Base-by-base conservation (phyloP, 371 early-diverging fungal genomes). In the Polyrhizophydium stewartii region DNA sequence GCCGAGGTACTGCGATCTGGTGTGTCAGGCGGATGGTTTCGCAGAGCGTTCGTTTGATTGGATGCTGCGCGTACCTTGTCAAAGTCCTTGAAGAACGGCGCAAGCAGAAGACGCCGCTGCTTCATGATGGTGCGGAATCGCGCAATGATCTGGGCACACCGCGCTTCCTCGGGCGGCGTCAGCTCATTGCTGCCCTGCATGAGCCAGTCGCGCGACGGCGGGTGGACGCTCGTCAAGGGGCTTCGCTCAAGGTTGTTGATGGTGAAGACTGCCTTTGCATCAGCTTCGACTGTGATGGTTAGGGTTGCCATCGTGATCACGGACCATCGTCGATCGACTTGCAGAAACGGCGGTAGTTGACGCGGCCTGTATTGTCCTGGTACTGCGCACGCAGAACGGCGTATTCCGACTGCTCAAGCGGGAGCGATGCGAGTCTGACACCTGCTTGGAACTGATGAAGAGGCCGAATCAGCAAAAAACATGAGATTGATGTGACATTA, bases 31-130 rank as follows among this genome's bases (percentile, higher is more conserved):
- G 19, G 40, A 40, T 40, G 40, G 40, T 40, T 40, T 40, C 19
- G 40, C 40, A 40, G 19, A 40, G 40, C 40, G 19, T 40, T 40
- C 40, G 40, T 12, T 40, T 10, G 19, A 12, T 12, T 40, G 10
- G 10, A 10, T 40, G 19, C 12, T 19, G 19, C 3, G 5, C 32
- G 31, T 38, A 70, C 74, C 63, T 61, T 66, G 56, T 77, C 78
- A 66, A 72, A 77, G 56, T 78, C 76, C 41, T 74, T 67, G 62
- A 78, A 78, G 52, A 66, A 71, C 2, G 79, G 79, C 19, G 63
- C 65, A 19, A 78, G 59, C 21, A 74, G 60, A 1, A 76, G 56
- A 10, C 72, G 64, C 10, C 75, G 59, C 58, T 75, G 71, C n/a
- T 60, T 66, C 60, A 78, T 63, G 10, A 72, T 38, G 21, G 31